Base-by-base conservation (phyloP, 140 eudicot species). In the Senecio squalidus region DNA sequence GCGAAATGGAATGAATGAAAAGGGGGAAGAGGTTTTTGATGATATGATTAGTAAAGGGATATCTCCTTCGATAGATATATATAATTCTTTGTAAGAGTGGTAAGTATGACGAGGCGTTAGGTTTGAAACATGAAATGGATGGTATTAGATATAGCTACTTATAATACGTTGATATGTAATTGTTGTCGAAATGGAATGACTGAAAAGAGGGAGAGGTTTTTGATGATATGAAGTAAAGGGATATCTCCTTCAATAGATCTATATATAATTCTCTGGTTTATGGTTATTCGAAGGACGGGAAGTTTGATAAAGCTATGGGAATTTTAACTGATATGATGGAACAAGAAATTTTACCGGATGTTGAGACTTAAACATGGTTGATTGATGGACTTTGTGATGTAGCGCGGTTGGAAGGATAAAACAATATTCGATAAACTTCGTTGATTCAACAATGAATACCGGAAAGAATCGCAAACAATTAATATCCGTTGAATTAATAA, bases 321-420 rank as follows among this genome's bases (percentile, higher is more conserved):
- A 38, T 85, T 58, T 61, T 80, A 49, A 78, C 33, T 27, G 76
- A 28, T 46, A 89, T 89, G 94, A 46, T 77, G 60, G 86, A 71
- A 27, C 59, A 39, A 22, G 87, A 76, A 34, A 66, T 85, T 16
- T 58, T 31, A 3, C 97, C 87, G 0, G 85, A 89, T 74, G 84
- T 60, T 59, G 62, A 68, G 41, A 76, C 87, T 1, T 85, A 82
- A 48, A 65, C 84, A 1, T 61, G 81, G 68, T 58, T 89, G 53
- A 85, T 89, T 58, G 33, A 69, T 4, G 84, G 77, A 58, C 90
- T 85, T 38, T 85, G 89, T 77, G 72, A n/a, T n/a, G n/a, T n/a
- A n/a, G n/a, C n/a, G n/a, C n/a, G n/a, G n/a, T n/a, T n/a, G n/a
- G n/a, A n/a, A n/a, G n/a, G n/a, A n/a, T n/a, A n/a, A n/a, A n/a